Evolutionary conservation across 1,139 yeast genomes (phyloP), one percentile per base, ranked within the genome.

Genomic region (Debaryomycetaceae sp.): DNA sequence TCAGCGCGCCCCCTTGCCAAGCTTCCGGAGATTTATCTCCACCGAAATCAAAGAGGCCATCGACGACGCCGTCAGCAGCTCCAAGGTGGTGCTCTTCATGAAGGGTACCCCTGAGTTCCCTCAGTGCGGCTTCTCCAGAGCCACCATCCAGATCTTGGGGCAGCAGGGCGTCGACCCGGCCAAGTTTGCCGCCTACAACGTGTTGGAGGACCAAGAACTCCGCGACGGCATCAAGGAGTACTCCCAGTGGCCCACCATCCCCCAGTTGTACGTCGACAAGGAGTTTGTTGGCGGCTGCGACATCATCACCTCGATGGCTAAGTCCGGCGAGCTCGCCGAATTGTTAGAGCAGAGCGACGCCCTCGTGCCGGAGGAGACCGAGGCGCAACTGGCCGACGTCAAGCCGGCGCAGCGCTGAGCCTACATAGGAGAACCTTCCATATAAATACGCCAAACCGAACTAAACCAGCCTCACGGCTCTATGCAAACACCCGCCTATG

Each of bases 261-360:
- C 91, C 12, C 86, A 80, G 47, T 61, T 80, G 32, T 80, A 78
- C 43, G 81, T 78, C 6, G 59, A 78, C 48, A 75, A 76, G 39
- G 98, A 93, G 51, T 93, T 93, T 55, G 72, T 93, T 34, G 99
- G 99, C 31, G 99, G 99, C 3, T 93, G 96, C 61, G 99, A 93
- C 58, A 89, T 93, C 42, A 70, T 93, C 34, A 85, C 83, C 51
- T 78, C 84, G 37, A 89, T 91, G 97, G 86, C 95, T 28, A 86
- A 84, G 48, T 53, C 61, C 32, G 98, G 98, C n/a, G 96, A 91
- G 50, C 72, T 91, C 39, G 78, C 89, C 13, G 91, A 88, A 33
- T 57, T 89, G 42, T 68, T 91, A 37, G 97, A 89, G 43, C 64
- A 75, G 37, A 85, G 83, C 36, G 75, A 78, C 37, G 94, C 86